phyloP scores from a whole-genome alignment of 2,329 filamentous ascomycete species.

The Leptosphaerulina australis region DNA sequence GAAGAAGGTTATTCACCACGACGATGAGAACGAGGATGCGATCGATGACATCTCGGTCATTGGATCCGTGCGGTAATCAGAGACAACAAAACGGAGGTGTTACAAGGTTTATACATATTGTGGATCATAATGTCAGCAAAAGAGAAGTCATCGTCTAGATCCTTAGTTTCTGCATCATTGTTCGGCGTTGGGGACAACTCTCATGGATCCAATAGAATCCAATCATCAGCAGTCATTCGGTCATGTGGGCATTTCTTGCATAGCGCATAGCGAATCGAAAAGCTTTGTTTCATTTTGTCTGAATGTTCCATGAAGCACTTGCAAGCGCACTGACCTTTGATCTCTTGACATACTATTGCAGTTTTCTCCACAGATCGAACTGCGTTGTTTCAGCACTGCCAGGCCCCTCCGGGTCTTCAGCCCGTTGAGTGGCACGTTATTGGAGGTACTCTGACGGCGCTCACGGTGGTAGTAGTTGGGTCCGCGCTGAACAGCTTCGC shows the following conservation, averaged over 20 bases:
- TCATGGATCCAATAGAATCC: constrained; percentile 7
- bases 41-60: constrained; percentile 37
- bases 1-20: constrained; percentile 36
- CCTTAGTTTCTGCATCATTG: constrained; percentile 24
- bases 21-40: constrained; percentile 30
- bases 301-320: neutral
- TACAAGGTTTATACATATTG: neutral
- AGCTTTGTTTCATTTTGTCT: constrained; percentile 1
- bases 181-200: constrained; percentile 26
- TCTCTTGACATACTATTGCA: neutral
- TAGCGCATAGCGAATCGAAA: constrained; percentile 22
- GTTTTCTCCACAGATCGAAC: neutral
- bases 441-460: neutral
- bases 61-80: constrained; percentile 32
- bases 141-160: neutral
- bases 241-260: constrained; percentile 28
- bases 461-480: neutral
- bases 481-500: constrained; percentile 1
- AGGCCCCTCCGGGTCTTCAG: no score
- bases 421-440: neutral
- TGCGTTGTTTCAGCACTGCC: neutral
- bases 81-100: constrained; percentile 4
- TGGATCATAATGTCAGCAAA: constrained; percentile 4
- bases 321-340: neutral
- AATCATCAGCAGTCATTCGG: constrained; percentile 6